phyloP scores from a whole-genome alignment of 2,329 filamentous ascomycete genomes.

The Aspergillus ruber region DNA sequence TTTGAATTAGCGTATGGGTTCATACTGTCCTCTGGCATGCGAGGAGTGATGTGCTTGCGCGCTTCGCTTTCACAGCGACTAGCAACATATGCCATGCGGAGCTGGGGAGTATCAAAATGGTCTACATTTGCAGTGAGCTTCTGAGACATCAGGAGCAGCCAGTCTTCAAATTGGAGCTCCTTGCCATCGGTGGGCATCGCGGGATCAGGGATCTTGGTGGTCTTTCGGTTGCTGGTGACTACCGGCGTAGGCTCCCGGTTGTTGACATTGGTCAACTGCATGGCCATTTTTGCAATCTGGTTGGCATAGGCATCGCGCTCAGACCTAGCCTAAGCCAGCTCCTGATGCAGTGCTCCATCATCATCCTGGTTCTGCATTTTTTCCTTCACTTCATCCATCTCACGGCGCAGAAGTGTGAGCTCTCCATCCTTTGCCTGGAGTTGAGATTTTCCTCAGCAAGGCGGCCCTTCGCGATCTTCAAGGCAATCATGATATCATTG shows the following conservation, averaged over 20 bases:
- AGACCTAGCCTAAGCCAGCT: not conserved
- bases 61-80: not conserved
- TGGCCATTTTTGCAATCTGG: not conserved
- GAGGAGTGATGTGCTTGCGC: not conserved
- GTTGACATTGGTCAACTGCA: not conserved
- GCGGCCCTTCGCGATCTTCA: not conserved
- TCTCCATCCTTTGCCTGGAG: not conserved
- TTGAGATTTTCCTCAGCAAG: not conserved
- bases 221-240: not conserved
- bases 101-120: too few species aligned
- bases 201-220: not conserved
- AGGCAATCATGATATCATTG: not conserved
- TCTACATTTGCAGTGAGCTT: not conserved
- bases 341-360: too few species aligned
- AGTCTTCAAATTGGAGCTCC: not conserved
- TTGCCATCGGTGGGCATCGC: not conserved
- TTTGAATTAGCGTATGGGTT: not conserved
- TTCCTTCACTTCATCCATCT: too few species aligned
- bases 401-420: not conserved
- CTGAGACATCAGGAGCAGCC: not conserved
- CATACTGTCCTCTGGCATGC: not conserved
- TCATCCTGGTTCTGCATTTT: too few species aligned
- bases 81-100: not conserved
- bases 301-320: not conserved
- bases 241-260: not conserved